phyloP scores from a whole-genome alignment of 768 basidiomycete species.

The Lactarius quietus region DNA sequence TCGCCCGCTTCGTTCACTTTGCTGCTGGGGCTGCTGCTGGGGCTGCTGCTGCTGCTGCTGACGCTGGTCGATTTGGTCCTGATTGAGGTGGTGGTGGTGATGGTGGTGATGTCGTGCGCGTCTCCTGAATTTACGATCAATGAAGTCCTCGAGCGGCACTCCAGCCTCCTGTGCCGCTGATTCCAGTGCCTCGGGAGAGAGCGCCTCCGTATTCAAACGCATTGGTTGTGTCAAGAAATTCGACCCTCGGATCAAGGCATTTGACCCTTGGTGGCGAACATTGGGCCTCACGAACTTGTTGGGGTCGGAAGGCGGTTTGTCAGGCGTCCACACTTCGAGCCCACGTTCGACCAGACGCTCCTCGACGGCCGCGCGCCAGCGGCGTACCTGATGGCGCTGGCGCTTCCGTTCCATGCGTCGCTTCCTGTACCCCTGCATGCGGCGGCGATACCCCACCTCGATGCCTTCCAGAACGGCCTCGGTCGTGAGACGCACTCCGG shows the following conservation, averaged over 20 bases:
- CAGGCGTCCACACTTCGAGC: slow-evolving; percentile 52
- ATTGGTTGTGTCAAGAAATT: slow-evolving; percentile 37
- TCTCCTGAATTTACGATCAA: slow-evolving; percentile 24
- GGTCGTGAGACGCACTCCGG: slow-evolving; percentile 30
- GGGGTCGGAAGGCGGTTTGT: slow-evolving; percentile 7
- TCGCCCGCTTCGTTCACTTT: background rate
- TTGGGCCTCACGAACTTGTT: slow-evolving; percentile 17
- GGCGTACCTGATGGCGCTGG: slow-evolving; percentile 44
- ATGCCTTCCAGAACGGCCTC: slow-evolving; percentile 72
- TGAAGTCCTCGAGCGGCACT: slow-evolving; percentile 50
- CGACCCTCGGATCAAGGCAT: slow-evolving; percentile 23
- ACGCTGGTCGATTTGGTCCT: background rate
- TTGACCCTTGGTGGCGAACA: slow-evolving; percentile 19
- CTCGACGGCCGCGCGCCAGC: slow-evolving; percentile 62
- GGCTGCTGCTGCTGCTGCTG: background rate
- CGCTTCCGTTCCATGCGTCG: slow-evolving; percentile 42
- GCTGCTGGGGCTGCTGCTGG: background rate
- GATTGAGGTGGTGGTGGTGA: background rate
- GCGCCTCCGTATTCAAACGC: slow-evolving; percentile 60
- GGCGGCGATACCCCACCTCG: slow-evolving; percentile 59
- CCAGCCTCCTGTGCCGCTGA: slow-evolving; percentile 67
- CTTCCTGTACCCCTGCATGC: slow-evolving; percentile 45
- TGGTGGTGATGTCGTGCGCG: slow-evolving; percentile 1
- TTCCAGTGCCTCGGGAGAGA: slow-evolving; percentile 53
- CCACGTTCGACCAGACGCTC: slow-evolving; percentile 54